Base-by-base conservation (phyloP, 2,329 filamentous ascomycete genomes). In the Trichoderma cornu-damae region DNA sequence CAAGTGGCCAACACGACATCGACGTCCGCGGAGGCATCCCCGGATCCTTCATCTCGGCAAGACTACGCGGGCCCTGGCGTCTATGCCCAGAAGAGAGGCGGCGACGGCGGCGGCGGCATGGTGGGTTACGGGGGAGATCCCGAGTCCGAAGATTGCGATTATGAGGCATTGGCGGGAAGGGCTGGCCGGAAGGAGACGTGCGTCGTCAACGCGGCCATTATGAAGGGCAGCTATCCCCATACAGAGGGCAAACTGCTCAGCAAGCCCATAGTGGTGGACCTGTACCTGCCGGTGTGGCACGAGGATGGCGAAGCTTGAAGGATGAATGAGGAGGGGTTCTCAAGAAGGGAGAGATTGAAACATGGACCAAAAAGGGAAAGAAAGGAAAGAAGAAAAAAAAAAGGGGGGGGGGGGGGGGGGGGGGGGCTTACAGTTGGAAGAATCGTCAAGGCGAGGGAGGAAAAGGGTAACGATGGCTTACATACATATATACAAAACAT, bases 241-340 rank as follows among this genome's bases (percentile, higher is more conserved):
- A 65, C 64, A 1, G 79, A 76, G 1, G 83, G 83, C 14, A 88
- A 85, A 69, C 77, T 72, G 60, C 84, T 88, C 71, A 85, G 92
- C 70, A 89, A 91, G 68, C 86, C 90, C 18, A 87, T 95, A 63
- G 86, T 95, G n/a, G 84, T 96, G 11, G 89, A 96, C 68, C 67
- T 95, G 28, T 84, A 91, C 62, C 73, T 94, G 60, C 86, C 86
- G 0, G 75, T 85, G 6, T 72, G 68, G 68, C 60, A 63, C 26
- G 59, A 59, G 26, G 37, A 48, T 5, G 42, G 57, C 42, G 40
- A 26, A 35, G 38, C 30, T 44, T 44, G 20, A 44, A 42, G 46
- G 16, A 18, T 11, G 5, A 3, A 20, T 28, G 46, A 43, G 30
- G 2, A 20, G n/a, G n/a, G n/a, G n/a, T n/a, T n/a, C n/a, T n/a